Evolutionary conservation across 2,329 filamentous ascomycete species (phyloP).

Genomic region (Alternaria sp.): DNA sequence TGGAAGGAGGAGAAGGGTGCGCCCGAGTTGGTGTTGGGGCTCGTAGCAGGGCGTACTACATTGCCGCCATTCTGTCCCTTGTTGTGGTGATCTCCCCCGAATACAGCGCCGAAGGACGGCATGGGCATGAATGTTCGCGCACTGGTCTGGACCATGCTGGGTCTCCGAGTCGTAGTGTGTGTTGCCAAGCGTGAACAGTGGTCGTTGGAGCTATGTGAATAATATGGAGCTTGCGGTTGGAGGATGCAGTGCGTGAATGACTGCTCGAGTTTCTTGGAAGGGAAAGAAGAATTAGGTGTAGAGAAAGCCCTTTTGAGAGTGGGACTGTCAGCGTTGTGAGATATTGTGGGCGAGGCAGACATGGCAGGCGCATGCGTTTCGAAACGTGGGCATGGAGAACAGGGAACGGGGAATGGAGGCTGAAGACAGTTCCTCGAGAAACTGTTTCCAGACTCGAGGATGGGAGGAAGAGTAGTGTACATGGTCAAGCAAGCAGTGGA

Average conservation of each 20-base stretch:
- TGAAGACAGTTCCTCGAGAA: constrained; percentile 8
- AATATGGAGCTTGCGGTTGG: constrained; percentile 19
- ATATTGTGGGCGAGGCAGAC: constrained; percentile 35
- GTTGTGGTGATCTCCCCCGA: constrained; percentile 66
- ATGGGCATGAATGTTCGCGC: constrained; percentile 58
- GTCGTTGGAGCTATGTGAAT: constrained; percentile 24
- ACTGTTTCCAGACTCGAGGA: constrained; percentile 10
- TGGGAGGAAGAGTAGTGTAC: constrained; percentile 15
- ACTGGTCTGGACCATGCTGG: constrained; percentile 51
- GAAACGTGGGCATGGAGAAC: constrained; percentile 14
- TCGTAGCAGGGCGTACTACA: constrained; percentile 46
- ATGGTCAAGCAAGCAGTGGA: constrained; percentile 19
- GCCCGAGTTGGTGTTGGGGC: constrained; percentile 44
- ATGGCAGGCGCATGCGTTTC: constrained; percentile 27
- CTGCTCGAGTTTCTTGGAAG: constrained; percentile 40
- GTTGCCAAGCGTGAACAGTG: constrained; percentile 30
- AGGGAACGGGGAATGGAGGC: constrained; percentile 9
- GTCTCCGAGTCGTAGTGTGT: constrained; percentile 21
- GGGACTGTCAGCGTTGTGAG: constrained; percentile 46
- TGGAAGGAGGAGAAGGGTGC: constrained; percentile 60
- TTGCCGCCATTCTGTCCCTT: constrained; percentile 55
- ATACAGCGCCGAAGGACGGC: constrained; percentile 79
- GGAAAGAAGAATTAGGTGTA: constrained; percentile 46
- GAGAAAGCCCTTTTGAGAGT: constrained; percentile 47
- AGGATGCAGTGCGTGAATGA: constrained; percentile 22